Evolutionary conservation across 2,329 filamentous ascomycete species (phyloP), one percentile per base, ranked within the genome.

Genomic region (Cercospora sp.): DNA sequence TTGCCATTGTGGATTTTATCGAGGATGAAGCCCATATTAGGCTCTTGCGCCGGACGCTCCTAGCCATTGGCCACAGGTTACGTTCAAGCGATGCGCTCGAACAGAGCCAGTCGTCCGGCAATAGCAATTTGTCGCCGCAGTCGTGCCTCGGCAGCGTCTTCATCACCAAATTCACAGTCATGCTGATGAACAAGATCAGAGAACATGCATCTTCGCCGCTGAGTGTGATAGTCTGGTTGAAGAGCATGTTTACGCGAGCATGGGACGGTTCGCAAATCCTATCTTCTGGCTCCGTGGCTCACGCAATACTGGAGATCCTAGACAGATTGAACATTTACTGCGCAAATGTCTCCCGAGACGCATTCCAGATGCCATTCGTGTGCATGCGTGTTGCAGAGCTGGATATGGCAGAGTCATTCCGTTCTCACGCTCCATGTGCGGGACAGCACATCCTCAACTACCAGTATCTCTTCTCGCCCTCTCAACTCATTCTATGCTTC

Each of bases 401-500:
- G 65, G 62, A 66, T 28, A 45, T 69, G 40, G 65, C 62, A 55
- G 45, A 49, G 18, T 58, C 69, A 8, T 68, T 64, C 63, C 12
- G 62, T 21, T 30, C 21, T 9, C 21, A 53, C 32, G 21, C 6
- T n/a, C 18, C 21, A 61, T 0, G 2, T 21, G 51, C 26, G 24
- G 26, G 16, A 7, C 16, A 60, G n/a, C 93, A 97, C 78, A 82
- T 98, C 0, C 82, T 98, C 3, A 89, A 93, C 67, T 92, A 91
- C 71, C 88, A 92, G 0, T 96, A 91, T 76, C 84, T 98, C 0
- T 97, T 97, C 74, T 88, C 86, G 21, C 85, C 89, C 0, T 85
- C 89, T 0, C 88, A 88, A 1, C 81, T 97, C 2, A 90, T 97
- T 2, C 89, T 88, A 0, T 97, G 93, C 77, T 97, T 98, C 78